phyloP scores from a whole-genome alignment of 75 land plant genomes.

The Isoetes taiwanensis region DNA sequence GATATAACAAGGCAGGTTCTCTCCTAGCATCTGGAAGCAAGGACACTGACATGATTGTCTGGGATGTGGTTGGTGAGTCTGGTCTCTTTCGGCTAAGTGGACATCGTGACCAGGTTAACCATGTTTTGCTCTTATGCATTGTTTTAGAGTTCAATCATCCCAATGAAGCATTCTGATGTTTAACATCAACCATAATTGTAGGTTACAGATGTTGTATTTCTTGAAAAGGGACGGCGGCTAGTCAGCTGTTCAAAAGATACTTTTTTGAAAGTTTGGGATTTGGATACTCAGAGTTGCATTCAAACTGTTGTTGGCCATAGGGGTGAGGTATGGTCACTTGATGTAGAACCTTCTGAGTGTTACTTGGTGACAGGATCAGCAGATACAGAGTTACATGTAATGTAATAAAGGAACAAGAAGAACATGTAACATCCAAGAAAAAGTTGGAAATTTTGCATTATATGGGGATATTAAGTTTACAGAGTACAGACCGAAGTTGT shows the following conservation, averaged over 20 bases:
- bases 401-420: too few relatives aligned
- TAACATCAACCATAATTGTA: conserved; percentile 16
- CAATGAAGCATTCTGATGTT: background rate
- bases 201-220: conserved; percentile 93
- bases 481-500: conserved; percentile 73
- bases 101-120: conserved; percentile 82
- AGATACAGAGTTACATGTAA: conserved; percentile 63
- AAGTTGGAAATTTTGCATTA: conserved; percentile 70
- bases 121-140: background rate
- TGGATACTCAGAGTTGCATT: conserved; percentile 77
- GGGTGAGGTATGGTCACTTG: conserved; percentile 95
- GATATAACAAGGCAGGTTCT: conserved; percentile 59
- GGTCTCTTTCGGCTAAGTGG: conserved; percentile 87
- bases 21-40: conserved; percentile 96
- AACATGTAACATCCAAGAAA: conserved; percentile 14
- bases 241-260: conserved; percentile 95
- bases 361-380: conserved; percentile 86
- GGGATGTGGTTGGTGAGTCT: conserved; percentile 92
- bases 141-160: background rate
- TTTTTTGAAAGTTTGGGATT: conserved; percentile 84
- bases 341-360: conserved; percentile 60
- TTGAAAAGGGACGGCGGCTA: conserved; percentile 66
- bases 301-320: conserved; percentile 84
- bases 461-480: conserved; percentile 65
- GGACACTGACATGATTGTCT: conserved; percentile 80